Percentiles rank a stretch among this genome's conserved stretches.
Conservation (phyloP, 495 filamentous ascomycete genomes). For the Hypomontagnella submonticulosa region DNA sequence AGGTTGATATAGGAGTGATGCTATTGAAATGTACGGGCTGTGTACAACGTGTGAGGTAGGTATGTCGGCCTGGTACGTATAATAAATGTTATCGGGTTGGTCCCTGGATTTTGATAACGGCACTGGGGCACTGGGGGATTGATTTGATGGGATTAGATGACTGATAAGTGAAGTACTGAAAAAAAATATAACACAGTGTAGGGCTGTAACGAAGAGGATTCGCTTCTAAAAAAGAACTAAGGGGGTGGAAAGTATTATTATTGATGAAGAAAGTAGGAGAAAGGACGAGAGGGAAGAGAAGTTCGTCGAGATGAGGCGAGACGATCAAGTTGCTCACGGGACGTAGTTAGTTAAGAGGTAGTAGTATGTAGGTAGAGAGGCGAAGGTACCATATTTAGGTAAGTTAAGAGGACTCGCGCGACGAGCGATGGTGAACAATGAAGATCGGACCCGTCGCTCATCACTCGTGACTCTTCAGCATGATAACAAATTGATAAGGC, state of each 20-base stretch:
- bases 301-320: slow-evolving; percentile 25
- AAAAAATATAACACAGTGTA: too few relatives aligned
- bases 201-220: slow-evolving; percentile 30
- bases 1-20: slow-evolving; percentile 18
- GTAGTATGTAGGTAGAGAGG: slow-evolving; percentile 18
- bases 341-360: slow-evolving; percentile 11
- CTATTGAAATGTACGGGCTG: slow-evolving; percentile 14
- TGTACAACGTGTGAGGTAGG: slow-evolving; percentile 10
- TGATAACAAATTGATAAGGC: slow-evolving; percentile 48
- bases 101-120: not conserved
- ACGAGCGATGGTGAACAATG: slow-evolving; percentile 34
- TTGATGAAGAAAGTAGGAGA: slow-evolving; percentile 31
- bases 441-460: slow-evolving; percentile 46
- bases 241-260: slow-evolving; percentile 9
- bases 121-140: too few relatives aligned
- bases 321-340: slow-evolving; percentile 39
- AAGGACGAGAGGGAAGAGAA: slow-evolving; percentile 28
- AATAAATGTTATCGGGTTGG: not conserved
- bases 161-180: too few relatives aligned
- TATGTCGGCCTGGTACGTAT: not conserved
- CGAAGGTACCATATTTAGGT: slow-evolving; percentile 27
- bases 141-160: too few relatives aligned
- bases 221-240: slow-evolving; percentile 15
- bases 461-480: slow-evolving; percentile 49
- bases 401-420: slow-evolving; percentile 31